Evolutionary conservation across 2,329 filamentous ascomycete species (phyloP).

Genomic region (Dactylellina leptospora): DNA sequence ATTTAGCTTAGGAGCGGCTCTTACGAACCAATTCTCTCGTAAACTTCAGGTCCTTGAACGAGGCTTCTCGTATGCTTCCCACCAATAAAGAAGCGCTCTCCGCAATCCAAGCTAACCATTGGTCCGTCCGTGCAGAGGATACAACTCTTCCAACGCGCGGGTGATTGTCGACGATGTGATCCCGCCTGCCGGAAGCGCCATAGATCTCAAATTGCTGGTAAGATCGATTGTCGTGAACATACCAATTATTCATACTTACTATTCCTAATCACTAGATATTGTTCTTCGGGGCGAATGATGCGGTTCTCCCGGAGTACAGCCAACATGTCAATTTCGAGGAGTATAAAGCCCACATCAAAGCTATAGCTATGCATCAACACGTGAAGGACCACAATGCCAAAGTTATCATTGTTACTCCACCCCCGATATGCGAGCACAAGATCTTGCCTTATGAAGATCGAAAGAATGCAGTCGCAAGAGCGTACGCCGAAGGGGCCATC

Average conservation of each 20-base stretch:
- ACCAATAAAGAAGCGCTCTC: background rate
- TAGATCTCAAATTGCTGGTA: conserved; percentile 74
- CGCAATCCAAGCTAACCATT: conserved; percentile 10
- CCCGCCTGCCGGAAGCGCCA: conserved; percentile 69
- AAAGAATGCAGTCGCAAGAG: conserved; percentile 70
- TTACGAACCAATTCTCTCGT: conserved; percentile 64
- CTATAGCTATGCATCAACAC: conserved; percentile 76
- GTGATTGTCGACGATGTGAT: conserved; percentile 75
- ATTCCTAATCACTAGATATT: conserved; percentile 67
- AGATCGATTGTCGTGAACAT: conserved; percentile 55
- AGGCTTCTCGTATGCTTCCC: conserved; percentile 71
- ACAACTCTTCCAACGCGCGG: conserved; percentile 80
- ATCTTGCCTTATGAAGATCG: conserved; percentile 62
- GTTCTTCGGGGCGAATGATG: conserved; percentile 91
- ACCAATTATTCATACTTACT: conserved; percentile 26
- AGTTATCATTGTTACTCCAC: conserved; percentile 81
- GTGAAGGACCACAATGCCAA: conserved; percentile 75
- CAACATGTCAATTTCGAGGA: conserved; percentile 81
- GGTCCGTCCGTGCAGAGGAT: conserved; percentile 69
- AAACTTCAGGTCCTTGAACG: conserved; percentile 87
- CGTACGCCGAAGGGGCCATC: conserved; percentile 72
- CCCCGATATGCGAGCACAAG: conserved; percentile 68
- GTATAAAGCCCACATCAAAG: conserved; percentile 76
- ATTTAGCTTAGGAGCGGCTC: conserved; percentile 46
- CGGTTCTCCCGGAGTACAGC: conserved; percentile 69